Conservation (phyloP, 2,329 filamentous ascomycete species). For the Botrytis paeoniae region DNA sequence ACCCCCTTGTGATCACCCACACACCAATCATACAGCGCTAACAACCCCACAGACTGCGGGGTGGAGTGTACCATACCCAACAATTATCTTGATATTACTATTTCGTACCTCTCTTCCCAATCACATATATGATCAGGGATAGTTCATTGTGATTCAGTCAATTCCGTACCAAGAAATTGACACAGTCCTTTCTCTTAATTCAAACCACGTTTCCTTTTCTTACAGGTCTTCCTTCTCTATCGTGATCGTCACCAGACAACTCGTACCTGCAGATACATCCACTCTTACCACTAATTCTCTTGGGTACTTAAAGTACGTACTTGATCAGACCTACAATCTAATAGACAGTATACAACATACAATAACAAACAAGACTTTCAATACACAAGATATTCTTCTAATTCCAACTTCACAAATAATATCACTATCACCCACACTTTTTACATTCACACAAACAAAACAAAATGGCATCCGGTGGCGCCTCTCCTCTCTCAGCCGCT, state of each 20-base stretch:
- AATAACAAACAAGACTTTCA: background rate
- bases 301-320: background rate
- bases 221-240: background rate
- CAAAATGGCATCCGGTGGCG: conserved; percentile 44
- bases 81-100: background rate
- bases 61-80: conserved; percentile 3
- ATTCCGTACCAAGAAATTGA: background rate
- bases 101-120: background rate
- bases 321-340: background rate
- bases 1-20: background rate
- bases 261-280: conserved; percentile 7
- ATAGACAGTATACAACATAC: background rate
- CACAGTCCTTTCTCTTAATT: background rate
- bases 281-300: conserved; percentile 1
- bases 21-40: background rate
- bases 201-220: conserved; percentile 3
- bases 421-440: background rate
- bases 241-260: conserved; percentile 7
- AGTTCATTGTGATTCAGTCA: background rate
- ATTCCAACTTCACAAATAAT: background rate
- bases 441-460: conserved; percentile 3
- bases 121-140: background rate
- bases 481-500: conserved; percentile 37
- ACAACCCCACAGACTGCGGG: conserved; percentile 5
- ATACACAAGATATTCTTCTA: background rate